Percentiles rank a stretch among this genome's conserved stretches.
Evolutionary conservation across 306 rosid species (phyloP).

Genomic region (Quercus cerris): DNA sequence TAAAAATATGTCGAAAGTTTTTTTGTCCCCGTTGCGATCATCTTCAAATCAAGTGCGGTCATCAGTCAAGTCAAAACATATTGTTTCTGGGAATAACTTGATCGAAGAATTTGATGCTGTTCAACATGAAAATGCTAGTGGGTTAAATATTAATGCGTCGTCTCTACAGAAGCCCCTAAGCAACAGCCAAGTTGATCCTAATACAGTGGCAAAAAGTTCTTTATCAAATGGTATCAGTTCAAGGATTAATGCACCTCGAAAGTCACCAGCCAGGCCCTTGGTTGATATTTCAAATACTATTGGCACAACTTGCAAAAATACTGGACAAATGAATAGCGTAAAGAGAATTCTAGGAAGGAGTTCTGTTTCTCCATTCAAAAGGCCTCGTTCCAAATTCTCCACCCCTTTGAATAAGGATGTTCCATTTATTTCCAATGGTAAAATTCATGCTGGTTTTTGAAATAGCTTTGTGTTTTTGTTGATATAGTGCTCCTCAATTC

Average conservation of each 20-base stretch:
- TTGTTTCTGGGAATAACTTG: slow-evolving; percentile 58
- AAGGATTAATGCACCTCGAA: slow-evolving; percentile 29
- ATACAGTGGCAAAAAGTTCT: slow-evolving; percentile 21
- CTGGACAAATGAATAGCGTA: slow-evolving; percentile 27
- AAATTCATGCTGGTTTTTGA: slow-evolving; percentile 9
- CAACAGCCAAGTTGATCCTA: slow-evolving; percentile 12
- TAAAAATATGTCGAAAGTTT: slow-evolving; percentile 29
- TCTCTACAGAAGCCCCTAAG: slow-evolving; percentile 30
- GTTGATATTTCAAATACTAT: slow-evolving; percentile 63
- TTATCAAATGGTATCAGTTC: slow-evolving; percentile 33
- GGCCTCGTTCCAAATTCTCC: slow-evolving; percentile 64
- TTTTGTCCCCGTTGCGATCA: slow-evolving; percentile 44
- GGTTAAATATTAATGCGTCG: slow-evolving; percentile 29
- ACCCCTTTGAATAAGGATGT: slow-evolving; percentile 43
- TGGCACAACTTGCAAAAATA: slow-evolving; percentile 26
- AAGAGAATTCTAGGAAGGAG: slow-evolving; percentile 61
- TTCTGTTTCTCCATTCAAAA: slow-evolving; percentile 73
- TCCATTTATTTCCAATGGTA: slow-evolving; percentile 45
- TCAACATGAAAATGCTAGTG: slow-evolving; percentile 33
- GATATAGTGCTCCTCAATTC: slow-evolving; percentile 24
- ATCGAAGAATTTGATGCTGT: slow-evolving; percentile 64
- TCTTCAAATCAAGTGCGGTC: slow-evolving; percentile 30
- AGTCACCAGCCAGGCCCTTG: slow-evolving; percentile 41
- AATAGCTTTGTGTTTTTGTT: slow-evolving; percentile 2
- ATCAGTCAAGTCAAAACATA: slow-evolving; percentile 34